phyloP scores from a whole-genome alignment of 768 basidiomycete species.

The Suillus sp. region DNA sequence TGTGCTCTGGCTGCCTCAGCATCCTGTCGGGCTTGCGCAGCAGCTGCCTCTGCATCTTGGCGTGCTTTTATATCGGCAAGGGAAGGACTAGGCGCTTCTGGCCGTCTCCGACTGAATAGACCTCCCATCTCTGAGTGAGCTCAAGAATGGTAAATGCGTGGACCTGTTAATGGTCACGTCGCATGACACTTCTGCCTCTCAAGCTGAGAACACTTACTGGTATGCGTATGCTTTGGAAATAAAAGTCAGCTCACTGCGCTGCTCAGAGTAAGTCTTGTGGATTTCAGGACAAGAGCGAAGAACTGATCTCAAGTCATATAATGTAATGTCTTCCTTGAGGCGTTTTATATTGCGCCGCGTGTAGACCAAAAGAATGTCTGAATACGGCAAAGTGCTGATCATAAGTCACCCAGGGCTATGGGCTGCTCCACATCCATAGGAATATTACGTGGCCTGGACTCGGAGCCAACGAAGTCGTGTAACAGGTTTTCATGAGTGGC shows the following conservation, averaged over 20 bases:
- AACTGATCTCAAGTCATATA: background rate
- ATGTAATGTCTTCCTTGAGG: background rate
- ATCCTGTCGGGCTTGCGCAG: constrained; percentile 7
- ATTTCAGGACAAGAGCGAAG: background rate
- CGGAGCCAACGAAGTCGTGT: background rate
- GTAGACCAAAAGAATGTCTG: background rate
- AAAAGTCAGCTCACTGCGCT: background rate
- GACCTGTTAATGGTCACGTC: background rate
- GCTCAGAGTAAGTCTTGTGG: background rate
- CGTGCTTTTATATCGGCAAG: constrained; percentile 4
- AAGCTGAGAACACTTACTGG: background rate
- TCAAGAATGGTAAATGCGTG: background rate
- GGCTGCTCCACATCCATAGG: background rate
- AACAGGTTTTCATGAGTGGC: too few species aligned
- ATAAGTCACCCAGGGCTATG: background rate
- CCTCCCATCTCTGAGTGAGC: background rate
- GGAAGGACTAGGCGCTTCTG: constrained; percentile 7
- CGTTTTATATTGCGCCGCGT: background rate
- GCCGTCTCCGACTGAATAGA: background rate
- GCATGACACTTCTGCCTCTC: background rate
- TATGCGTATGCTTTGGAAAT: background rate
- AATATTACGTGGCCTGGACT: background rate
- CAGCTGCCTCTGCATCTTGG: constrained; percentile 8
- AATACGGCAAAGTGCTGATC: background rate
- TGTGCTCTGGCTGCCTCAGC: constrained; percentile 8